Base-by-base conservation (phyloP, 2,329 filamentous ascomycete genomes). In the Pleomassaria siparia region DNA sequence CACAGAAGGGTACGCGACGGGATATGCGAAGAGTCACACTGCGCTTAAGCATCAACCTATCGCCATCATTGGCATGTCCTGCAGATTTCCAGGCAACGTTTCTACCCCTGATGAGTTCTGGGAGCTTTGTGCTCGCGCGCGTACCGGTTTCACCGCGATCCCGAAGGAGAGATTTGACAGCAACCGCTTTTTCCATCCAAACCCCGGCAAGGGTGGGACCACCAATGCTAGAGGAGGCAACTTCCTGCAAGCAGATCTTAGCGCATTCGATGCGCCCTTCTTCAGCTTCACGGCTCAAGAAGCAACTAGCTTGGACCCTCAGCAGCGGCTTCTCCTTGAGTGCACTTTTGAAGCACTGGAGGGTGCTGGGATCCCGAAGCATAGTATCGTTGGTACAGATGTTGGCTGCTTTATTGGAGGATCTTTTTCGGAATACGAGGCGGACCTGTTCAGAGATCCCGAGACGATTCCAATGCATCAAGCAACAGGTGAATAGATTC, bases 31-130 rank as follows among this genome's bases (percentile, higher is more conserved):
- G 21, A 28, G 79, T 22, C 37, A 46, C 20, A 49, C 40, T 21
- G 36, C 25, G 3, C 37, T 46, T 26, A 46, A 46, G 28, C 44
- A 46, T 16, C 40, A 46, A 30, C 61, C 61, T 13, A 54, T 62
- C n/a, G 72, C 72, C n/a, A 66, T 76, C 13, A 62, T 75, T 47
- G 72, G 72, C 35, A 70, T 72, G 49, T 58, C 63, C 16, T 62
- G 57, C 39, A 56, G 62, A 11, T 53, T 64, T 15, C 56, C 64
- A 1, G 63, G 63, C 20, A 52, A 46, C 16, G 56, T 56, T 4
- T 53, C 47, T 7, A 58, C 55, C 2, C 61, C 62, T 1, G 59
- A 64, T 35, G 57, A 64, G 24, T 60, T 66, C 15, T 67, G 57
- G 58, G 56, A 63, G 39, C 44, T 67, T 7, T 56, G 64, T 13